Base-by-base conservation (phyloP, 2,329 filamentous ascomycete genomes). In the Stagonosporopsis chrysanthemi region DNA sequence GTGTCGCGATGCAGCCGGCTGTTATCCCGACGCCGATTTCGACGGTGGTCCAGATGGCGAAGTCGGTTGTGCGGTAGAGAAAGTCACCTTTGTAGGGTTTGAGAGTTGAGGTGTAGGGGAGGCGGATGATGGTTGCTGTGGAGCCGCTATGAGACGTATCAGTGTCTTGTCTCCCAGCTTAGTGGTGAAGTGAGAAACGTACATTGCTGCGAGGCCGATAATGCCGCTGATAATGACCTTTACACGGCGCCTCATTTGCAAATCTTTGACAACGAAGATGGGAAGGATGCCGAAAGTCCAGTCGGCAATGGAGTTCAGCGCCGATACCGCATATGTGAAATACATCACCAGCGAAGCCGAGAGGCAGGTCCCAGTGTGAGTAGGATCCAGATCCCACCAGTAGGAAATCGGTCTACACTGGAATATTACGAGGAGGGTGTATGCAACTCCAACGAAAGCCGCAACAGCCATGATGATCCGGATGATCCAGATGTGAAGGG, bases 161-260 rank as follows among this genome's bases (percentile, higher is more conserved):
- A 68, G 55, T 49, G 14, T 29, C 17, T 39, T 39, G 36, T 39
- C 12, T 19, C 7, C 1, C 4, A 12, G n/a, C 36, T 12, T 22
- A 6, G 15, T 15, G 7, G 5, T 29, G 5, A 9, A 8, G 23
- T 36, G 9, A 4, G n/a, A 19, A 24, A 64, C 67, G 64, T 64
- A 72, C 69, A 74, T 66, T 19, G 71, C 69, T 14, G 70, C 71
- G 73, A 88, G 78, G 12, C 78, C 78, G 60, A 88, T 75, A 46
- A 88, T 77, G 2, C 77, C 75, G 15, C 81, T 80, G 26, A 87
- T 73, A 1, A 83, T 80, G 11, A 80, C 43, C 66, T 86, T 87
- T 14, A 80, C 81, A 55, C 77, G 77, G 22, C 62, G 68, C 63
- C 80, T 81, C 80, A 88, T 86, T 57, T 86, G 81, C 48, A 87